phyloP scores from a whole-genome alignment of 2,329 filamentous ascomycete genomes.

The Purpureocillium lavendulum region DNA sequence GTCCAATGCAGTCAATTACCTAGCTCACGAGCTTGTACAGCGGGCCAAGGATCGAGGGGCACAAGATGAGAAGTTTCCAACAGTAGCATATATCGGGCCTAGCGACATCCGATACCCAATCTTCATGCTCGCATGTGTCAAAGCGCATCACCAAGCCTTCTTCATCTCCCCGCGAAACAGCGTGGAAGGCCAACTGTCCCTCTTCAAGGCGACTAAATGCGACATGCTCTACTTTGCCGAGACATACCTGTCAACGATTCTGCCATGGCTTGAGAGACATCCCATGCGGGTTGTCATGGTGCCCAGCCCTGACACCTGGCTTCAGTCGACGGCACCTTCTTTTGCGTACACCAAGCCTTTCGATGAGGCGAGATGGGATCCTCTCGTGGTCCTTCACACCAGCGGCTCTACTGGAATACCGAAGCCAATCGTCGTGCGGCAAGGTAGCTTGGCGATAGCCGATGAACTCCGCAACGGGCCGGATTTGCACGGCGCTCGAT shows the following conservation, averaged over 20 bases:
- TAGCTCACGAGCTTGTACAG: slow-evolving; percentile 23
- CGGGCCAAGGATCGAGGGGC: slow-evolving; percentile 26
- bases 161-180: slow-evolving; percentile 10
- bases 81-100: slow-evolving; percentile 23
- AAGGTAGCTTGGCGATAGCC: slow-evolving; percentile 10
- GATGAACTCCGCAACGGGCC: slow-evolving; percentile 5
- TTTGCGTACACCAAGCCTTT: slow-evolving; percentile 7
- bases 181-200: slow-evolving; percentile 13
- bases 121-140: slow-evolving; percentile 9
- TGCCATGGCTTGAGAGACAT: slow-evolving; percentile 6
- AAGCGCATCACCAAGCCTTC: slow-evolving; percentile 6
- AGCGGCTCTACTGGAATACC: slow-evolving; percentile 28
- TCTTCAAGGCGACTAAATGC: slow-evolving; percentile 35
- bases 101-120: slow-evolving; percentile 9
- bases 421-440: slow-evolving; percentile 14
- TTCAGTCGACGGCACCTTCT: slow-evolving; percentile 23
- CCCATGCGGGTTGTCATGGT: slow-evolving; percentile 28
- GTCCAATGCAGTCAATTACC: slow-evolving; percentile 20
- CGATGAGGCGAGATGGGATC: slow-evolving; percentile 12
- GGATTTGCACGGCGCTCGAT: slow-evolving; percentile 4
- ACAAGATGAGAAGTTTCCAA: slow-evolving; percentile 20
- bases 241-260: slow-evolving; percentile 5
- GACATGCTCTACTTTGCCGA: slow-evolving; percentile 22
- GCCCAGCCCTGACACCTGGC: slow-evolving; percentile 22
- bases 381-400: slow-evolving; percentile 24